phyloP scores from a whole-genome alignment of 148 eudicot genomes.

The Chenopodium suecicum region DNA sequence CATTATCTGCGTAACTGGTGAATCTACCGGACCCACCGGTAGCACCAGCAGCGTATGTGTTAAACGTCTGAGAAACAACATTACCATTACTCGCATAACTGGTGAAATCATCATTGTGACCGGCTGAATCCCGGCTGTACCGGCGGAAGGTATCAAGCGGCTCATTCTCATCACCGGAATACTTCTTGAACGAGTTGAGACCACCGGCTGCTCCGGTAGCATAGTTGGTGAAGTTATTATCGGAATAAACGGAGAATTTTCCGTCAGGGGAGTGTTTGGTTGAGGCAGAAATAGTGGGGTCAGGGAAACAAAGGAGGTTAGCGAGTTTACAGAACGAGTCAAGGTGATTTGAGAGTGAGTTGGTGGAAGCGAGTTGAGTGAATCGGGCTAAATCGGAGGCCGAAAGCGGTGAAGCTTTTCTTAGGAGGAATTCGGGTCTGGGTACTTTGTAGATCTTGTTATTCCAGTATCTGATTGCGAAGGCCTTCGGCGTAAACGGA shows the following conservation, averaged over 20 bases:
- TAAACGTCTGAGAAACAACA: slow-evolving; percentile 48
- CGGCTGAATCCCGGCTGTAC: slow-evolving; percentile 62
- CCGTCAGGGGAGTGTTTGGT: slow-evolving; percentile 34
- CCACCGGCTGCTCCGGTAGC: slow-evolving; percentile 53
- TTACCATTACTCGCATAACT: slow-evolving; percentile 46
- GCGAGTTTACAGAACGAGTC: slow-evolving; percentile 62
- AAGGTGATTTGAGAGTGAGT: slow-evolving; percentile 52
- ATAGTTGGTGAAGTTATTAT: slow-evolving; percentile 71
- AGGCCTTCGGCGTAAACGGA: slow-evolving; percentile 72
- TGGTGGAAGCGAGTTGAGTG: slow-evolving; percentile 56
- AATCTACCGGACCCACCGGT: slow-evolving; percentile 59
- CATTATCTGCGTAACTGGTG: slow-evolving; percentile 32
- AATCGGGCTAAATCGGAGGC: slow-evolving; percentile 54
- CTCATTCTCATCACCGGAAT: slow-evolving; percentile 38
- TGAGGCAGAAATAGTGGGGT: slow-evolving; percentile 34
- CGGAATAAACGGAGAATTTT: slow-evolving; percentile 39
- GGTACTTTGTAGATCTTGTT: slow-evolving; percentile 71
- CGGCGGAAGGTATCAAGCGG: slow-evolving; percentile 50
- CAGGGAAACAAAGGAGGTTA: slow-evolving; percentile 64
- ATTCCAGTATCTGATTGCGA: slow-evolving; percentile 71
- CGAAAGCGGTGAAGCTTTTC: slow-evolving; percentile 64
- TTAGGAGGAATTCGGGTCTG: slow-evolving; percentile 53
- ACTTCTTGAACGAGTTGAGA: slow-evolving; percentile 48
- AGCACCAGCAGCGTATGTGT: slow-evolving; percentile 54
- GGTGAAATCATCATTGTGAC: slow-evolving; percentile 52